Evolutionary conservation across 352 stramenopile species (phyloP), one percentile per base, ranked within the genome.

Genomic region (Halophytophthora polymorphica): DNA sequence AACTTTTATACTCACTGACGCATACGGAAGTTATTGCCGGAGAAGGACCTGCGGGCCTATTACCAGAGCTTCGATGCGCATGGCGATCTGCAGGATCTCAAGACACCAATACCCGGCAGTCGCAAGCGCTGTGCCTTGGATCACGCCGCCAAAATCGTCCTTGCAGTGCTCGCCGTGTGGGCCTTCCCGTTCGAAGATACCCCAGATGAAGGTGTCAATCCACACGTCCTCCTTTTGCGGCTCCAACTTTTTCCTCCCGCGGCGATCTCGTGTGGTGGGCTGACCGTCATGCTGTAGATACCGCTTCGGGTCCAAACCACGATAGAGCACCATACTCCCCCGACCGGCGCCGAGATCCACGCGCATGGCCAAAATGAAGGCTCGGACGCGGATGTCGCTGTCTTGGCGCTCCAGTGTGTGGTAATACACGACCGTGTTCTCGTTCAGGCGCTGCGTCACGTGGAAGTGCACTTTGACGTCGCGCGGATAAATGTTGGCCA

Each of bases 181-280:
- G 11, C 69, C 69, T 13, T 58, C 65, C 6, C 66, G 65, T 8
- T 77, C 63, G 41, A 86, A 87, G n/a, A 76, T 64, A 29, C 66
- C 71, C 78, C 78, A 90, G 6, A 84, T 73, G 38, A 89, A 89
- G 45, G 72, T 74, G 60, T 86, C 69, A 23, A 89, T 74, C 78
- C 78, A 87, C 18, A 81, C 73, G 44, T 87, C 62, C 31, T 77
- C 67, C 37, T 62, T 72, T 21, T 77, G 67, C 18, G 59, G 67
- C 63, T 77, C 64, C 29, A 77, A 50, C 44, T 77, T 73, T 34
- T 65, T 69, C 33, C 78, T 73, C n/a, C 78, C 78, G 13, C 78
- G 75, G 5, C 75, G 73, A 29, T 86, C 78, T 21, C 69, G 73
- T 38, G 65, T 55, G 53, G 54, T 66, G 41, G 46, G 65, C 49